Conservation (phyloP, 768 basidiomycete genomes). For the Calvatia gigantea region DNA sequence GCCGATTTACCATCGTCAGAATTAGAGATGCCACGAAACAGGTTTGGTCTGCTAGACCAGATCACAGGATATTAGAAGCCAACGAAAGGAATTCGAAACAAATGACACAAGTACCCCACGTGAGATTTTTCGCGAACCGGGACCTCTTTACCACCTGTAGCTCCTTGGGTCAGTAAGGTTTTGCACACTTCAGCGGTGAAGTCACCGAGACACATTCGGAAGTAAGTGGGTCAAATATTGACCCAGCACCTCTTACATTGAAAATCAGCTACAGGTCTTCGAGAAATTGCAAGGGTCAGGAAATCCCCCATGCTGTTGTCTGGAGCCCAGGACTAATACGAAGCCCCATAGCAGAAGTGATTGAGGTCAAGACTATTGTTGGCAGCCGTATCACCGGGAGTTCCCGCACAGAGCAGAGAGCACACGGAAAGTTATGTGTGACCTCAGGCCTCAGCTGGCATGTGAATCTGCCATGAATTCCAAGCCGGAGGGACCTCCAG, state of each 20-base stretch:
- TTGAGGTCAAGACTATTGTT: background rate
- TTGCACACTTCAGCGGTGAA: constrained; percentile 28
- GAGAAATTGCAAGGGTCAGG: background rate
- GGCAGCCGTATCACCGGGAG: background rate
- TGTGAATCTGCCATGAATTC: background rate
- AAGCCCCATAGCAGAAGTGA: too few species aligned
- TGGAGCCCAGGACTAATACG: too few species aligned
- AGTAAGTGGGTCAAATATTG: constrained; percentile 20
- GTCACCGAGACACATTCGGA: constrained; percentile 27
- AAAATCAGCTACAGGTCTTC: too few species aligned
- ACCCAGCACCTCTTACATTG: too few species aligned
- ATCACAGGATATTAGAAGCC: constrained; percentile 14
- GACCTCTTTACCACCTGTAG: constrained; percentile 36
- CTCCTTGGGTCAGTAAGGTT: constrained; percentile 33
- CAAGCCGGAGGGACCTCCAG: background rate
- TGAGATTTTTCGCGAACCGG: constrained; percentile 37
- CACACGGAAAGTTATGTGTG: too few species aligned
- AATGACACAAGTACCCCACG: constrained; percentile 30
- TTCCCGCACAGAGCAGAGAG: too few species aligned
- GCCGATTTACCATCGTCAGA: too few species aligned
- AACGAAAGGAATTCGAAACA: constrained; percentile 20
- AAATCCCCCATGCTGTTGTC: background rate
- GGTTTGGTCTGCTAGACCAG: background rate
- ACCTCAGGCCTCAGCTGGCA: too few species aligned
- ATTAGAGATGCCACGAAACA: too few species aligned